Evolutionary conservation across 805 yeast species (phyloP).

Genomic region (Jamesozyma jinghongensis): DNA sequence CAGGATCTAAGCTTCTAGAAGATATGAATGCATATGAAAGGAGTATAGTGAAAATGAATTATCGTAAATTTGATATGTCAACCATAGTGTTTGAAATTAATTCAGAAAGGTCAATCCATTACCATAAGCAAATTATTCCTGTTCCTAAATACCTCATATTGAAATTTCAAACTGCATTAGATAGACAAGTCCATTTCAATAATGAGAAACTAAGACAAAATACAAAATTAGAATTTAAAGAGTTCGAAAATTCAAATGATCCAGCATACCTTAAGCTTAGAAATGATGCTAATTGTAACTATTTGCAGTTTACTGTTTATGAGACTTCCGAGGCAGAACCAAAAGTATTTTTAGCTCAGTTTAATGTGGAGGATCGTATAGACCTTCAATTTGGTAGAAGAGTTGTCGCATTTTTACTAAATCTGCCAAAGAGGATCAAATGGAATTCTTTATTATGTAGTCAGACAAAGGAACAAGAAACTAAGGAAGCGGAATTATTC

Average conservation of each 20-base stretch:
- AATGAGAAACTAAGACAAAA: conserved; percentile 40
- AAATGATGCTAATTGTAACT: conserved; percentile 26
- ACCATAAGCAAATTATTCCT: conserved; percentile 71
- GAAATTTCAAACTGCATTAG: conserved; percentile 39
- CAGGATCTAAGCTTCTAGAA: conserved; percentile 18
- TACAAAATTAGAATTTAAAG: conserved; percentile 36
- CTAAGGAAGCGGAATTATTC: conserved; percentile 52
- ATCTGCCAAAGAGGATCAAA: conserved; percentile 49
- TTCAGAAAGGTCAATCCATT: conserved; percentile 56
- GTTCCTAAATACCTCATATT: conserved; percentile 38
- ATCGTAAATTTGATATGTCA: conserved; percentile 35
- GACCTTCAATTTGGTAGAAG: conserved; percentile 83
- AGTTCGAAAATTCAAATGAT: conserved; percentile 23
- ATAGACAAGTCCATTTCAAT: conserved; percentile 37
- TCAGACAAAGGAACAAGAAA: conserved; percentile 56
- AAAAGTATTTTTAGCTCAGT: conserved; percentile 27
- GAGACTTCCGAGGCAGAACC: conserved; percentile 26
- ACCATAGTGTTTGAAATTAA: conserved; percentile 66
- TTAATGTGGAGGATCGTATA: conserved; percentile 33
- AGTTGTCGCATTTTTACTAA: conserved; percentile 57
- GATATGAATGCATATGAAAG: conserved; percentile 43
- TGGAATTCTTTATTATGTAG: conserved; percentile 62
- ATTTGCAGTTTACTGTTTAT: conserved; percentile 29
- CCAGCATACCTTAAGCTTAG: conserved; percentile 21
- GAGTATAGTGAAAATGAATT: conserved; percentile 42